phyloP scores from a whole-genome alignment of 495 filamentous ascomycete genomes.

The Talaromyces ruber region DNA sequence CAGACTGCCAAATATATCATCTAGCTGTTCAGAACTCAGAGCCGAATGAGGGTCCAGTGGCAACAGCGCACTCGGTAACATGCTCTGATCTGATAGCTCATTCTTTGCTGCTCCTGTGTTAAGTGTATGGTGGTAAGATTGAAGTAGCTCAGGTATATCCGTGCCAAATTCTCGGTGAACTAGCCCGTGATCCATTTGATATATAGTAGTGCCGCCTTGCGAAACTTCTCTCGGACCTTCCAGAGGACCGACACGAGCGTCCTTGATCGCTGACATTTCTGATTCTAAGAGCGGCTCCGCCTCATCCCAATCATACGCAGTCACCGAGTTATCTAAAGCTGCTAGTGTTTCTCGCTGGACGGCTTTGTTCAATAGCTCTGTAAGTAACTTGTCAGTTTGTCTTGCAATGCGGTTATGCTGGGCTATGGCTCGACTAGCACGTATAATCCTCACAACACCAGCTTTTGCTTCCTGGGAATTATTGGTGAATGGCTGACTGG shows the following conservation, averaged over 20 bases:
- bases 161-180: neutral
- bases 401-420: conserved; percentile 13
- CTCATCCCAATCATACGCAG: neutral
- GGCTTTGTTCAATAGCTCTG: conserved; percentile 12
- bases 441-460: conserved; percentile 14
- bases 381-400: conserved; percentile 15
- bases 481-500: conserved; percentile 11
- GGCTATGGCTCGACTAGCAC: conserved; percentile 8
- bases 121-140: conserved; percentile 3
- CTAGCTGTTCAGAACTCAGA: neutral
- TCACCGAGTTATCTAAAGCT: conserved; percentile 7
- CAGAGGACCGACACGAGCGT: neutral
- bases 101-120: conserved; percentile 1
- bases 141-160: conserved; percentile 4
- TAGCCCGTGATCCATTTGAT: neutral
- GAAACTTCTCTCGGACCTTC: neutral
- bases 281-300: conserved; percentile 3
- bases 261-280: too few relatives aligned
- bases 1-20: conserved; percentile 5
- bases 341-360: conserved; percentile 12
- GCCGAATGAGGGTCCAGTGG: conserved; percentile 3
- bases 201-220: neutral
- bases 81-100: conserved; percentile 4
- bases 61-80: conserved; percentile 1
- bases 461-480: conserved; percentile 13